phyloP scores from a whole-genome alignment of 139 green algal genomes.

The Volvox africanus region DNA sequence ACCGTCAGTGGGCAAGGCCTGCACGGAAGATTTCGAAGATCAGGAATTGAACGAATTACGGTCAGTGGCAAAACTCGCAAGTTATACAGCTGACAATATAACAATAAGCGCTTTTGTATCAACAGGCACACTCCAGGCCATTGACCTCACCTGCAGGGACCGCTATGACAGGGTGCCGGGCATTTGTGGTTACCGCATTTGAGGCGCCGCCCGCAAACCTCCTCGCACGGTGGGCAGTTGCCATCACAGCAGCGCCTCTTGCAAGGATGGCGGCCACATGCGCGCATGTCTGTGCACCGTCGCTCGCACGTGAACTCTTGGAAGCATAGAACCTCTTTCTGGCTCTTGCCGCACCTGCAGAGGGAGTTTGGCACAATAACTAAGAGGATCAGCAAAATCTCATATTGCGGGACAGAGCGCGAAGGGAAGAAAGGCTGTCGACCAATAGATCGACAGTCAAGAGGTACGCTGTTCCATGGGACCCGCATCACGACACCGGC shows the following conservation, averaged over 20 bases:
- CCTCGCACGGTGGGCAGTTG: conserved; percentile 85
- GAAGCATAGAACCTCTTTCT: conserved; percentile 67
- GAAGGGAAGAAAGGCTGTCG: neutral
- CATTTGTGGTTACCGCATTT: conserved; percentile 89
- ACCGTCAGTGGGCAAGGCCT: conserved; percentile 81
- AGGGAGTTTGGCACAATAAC: neutral
- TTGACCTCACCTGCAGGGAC: conserved; percentile 70
- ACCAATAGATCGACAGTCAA: too few relatives aligned
- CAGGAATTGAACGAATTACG: too few relatives aligned
- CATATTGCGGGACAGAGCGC: neutral
- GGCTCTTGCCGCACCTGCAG: conserved; percentile 38
- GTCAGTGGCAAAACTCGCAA: too few relatives aligned
- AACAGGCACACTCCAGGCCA: too few relatives aligned
- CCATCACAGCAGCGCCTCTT: conserved; percentile 90
- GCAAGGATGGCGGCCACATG: conserved; percentile 83
- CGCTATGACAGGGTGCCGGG: conserved; percentile 81
- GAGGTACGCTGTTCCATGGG: neutral
- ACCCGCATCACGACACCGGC: neutral
- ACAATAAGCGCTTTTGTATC: too few relatives aligned
- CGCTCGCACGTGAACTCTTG: conserved; percentile 80
- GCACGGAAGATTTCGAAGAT: neutral
- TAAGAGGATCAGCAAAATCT: neutral
- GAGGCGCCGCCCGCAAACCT: conserved; percentile 81
- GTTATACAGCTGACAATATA: too few relatives aligned
- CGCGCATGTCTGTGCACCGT: conserved; percentile 70